phyloP scores from a whole-genome alignment of 2,329 filamentous ascomycete species.

The Neopestalotiopsis sp. region DNA sequence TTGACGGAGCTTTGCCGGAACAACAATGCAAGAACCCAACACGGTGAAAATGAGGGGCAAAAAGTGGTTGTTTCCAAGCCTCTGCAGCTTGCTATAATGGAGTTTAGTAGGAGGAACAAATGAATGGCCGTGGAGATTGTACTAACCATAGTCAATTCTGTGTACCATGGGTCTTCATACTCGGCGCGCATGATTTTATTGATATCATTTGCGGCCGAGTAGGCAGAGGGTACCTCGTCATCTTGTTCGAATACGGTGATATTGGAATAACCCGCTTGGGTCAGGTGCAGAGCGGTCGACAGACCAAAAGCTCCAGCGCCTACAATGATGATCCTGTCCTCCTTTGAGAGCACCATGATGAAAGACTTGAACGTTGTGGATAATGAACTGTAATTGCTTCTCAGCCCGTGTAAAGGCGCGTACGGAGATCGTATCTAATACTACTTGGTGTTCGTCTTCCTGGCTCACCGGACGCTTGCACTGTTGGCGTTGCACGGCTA shows the following conservation, averaged over 20 bases:
- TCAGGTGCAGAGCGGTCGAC: conserved; percentile 1
- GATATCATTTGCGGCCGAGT: conserved; percentile 10
- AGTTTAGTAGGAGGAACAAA: background rate
- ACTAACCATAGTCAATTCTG: conserved; percentile 1
- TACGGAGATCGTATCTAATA: background rate
- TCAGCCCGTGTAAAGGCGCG: background rate
- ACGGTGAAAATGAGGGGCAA: conserved; percentile 12
- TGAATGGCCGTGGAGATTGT: background rate
- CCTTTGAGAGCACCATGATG: conserved; percentile 4
- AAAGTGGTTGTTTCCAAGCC: conserved; percentile 7
- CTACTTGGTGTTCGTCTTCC: background rate
- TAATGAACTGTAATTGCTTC: background rate
- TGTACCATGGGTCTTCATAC: conserved; percentile 12
- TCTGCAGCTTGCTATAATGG: background rate
- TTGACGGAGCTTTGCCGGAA: background rate
- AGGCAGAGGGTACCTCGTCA: conserved; percentile 7
- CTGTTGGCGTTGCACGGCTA: background rate
- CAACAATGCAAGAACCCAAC: conserved; percentile 1
- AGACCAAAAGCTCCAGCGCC: conserved; percentile 13
- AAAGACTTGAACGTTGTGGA: background rate
- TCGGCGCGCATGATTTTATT: conserved; percentile 14
- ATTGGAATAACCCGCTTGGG: conserved; percentile 7
- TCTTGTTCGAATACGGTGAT: conserved; percentile 10
- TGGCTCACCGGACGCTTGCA: background rate
- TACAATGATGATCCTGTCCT: conserved; percentile 10